Evolutionary conservation across 1,284 basidiomycete genomes (phyloP).

Genomic region (Agaricales sp.): DNA sequence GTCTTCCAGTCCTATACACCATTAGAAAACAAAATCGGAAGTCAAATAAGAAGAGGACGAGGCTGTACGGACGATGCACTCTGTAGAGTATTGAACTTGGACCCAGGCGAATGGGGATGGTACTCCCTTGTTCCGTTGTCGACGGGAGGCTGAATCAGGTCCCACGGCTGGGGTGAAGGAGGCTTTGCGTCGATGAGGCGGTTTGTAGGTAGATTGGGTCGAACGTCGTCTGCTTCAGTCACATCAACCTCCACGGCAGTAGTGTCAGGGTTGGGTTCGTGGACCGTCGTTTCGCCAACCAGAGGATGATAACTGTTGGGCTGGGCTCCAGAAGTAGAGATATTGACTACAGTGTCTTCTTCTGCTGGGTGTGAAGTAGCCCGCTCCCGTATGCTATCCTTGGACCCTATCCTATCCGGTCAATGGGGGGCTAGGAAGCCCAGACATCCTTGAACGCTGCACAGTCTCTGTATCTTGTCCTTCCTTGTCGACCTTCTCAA

Average conservation of each 20-base stretch:
- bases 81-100: slow-evolving; percentile 24
- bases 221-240: neutral
- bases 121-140: slow-evolving; percentile 25
- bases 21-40: neutral
- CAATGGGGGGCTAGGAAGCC: neutral
- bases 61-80: slow-evolving; percentile 19
- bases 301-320: neutral
- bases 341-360: neutral
- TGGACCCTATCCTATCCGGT: neutral
- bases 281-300: neutral
- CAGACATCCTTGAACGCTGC: too few relatives aligned
- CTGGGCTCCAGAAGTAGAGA: neutral
- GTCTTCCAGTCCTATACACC: slow-evolving; percentile 27
- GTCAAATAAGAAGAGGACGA: slow-evolving; percentile 4
- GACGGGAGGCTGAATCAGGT: slow-evolving; percentile 36
- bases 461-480: neutral
- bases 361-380: too few relatives aligned
- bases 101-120: slow-evolving; percentile 25
- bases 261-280: neutral
- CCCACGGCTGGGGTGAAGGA: slow-evolving; percentile 51
- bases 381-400: neutral
- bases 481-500: neutral
- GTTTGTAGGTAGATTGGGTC: neutral
- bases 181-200: slow-evolving; percentile 17
- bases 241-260: neutral